Evolutionary conservation across 2,329 filamentous ascomycete genomes (phyloP), one percentile per base, ranked within the genome.

Genomic region (Aspergillus caelatus): DNA sequence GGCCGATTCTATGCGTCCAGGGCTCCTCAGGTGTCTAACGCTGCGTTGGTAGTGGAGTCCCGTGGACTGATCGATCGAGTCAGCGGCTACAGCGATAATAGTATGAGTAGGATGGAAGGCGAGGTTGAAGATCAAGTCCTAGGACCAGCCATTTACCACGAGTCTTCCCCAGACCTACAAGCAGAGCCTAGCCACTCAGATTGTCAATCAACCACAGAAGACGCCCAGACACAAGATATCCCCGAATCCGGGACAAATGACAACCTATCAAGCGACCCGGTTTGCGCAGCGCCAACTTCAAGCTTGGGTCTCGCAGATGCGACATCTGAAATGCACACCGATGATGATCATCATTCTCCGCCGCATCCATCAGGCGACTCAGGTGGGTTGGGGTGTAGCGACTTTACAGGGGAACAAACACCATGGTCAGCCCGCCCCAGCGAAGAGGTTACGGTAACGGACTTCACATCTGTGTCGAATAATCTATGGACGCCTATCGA

Each of bases 401-500:
- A 62, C 26, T 45, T 43, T 16, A 36, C 50, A 12, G 46, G 46
- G 14, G 61, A 57, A 19, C 57, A 61, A 46, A 46, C 45, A 19
- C 46, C 59, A 36, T 61, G 48, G 41, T 64, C 60, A 39, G 61
- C 56, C 34, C 52, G 54, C 30, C 61, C 46, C 1, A 67, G 61
- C 36, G 68, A 68, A 26, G 68, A 65, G 21, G 48, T 53, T n/a
- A 59, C 60, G 14, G 62, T 62, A 39, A 60, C 65, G 19, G 61
- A 65, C 30, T 56, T 50, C 34, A 66, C 66, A 26, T 72, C 71
- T 8, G 62, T 55, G 23, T 67, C 68, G 3, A 65, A 64, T 14
- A 57, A 61, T 23, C 57, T 63, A 43, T 71, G 70, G 70, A 66
- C 70, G 1, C 68, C 70, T 4, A 61, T 68, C 28, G 72, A 72